phyloP scores from a whole-genome alignment of 345 rosid genomes.

The Linum usitatissimum region DNA sequence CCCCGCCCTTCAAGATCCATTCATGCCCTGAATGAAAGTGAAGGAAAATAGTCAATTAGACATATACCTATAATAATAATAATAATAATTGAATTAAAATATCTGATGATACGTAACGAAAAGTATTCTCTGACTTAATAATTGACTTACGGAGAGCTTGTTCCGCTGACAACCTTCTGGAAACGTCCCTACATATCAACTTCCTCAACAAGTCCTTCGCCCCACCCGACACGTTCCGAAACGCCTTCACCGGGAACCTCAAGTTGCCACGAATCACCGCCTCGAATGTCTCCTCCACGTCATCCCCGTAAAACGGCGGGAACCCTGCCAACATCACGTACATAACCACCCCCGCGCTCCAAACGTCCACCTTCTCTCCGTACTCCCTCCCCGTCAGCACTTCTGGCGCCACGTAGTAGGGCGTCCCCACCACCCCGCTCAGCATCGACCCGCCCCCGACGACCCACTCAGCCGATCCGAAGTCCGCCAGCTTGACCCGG shows the following conservation, averaged over 20 bases:
- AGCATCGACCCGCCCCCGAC: neutral
- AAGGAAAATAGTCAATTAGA: too few species aligned
- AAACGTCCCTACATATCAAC: slow-evolving; percentile 66
- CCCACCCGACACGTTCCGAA: slow-evolving; percentile 31
- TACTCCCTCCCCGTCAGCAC: slow-evolving; percentile 22
- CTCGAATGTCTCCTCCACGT: slow-evolving; percentile 51
- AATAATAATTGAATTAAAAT: too few species aligned
- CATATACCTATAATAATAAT: too few species aligned
- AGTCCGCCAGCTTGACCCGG: neutral
- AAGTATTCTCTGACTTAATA: too few species aligned
- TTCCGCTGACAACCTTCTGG: slow-evolving; percentile 60
- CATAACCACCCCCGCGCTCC: slow-evolving; percentile 26
- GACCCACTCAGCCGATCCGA: slow-evolving; percentile 3
- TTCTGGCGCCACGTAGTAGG: slow-evolving; percentile 26
- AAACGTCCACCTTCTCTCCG: slow-evolving; percentile 21
- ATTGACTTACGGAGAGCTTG: slow-evolving; percentile 63
- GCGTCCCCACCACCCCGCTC: slow-evolving; percentile 22
- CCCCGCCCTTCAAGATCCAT: too few species aligned
- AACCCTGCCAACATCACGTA: slow-evolving; percentile 24
- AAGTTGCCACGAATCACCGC: slow-evolving; percentile 56
- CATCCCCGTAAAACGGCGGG: slow-evolving; percentile 29
- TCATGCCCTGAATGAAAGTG: too few species aligned
- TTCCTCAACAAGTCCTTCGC: slow-evolving; percentile 68
- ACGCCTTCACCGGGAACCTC: slow-evolving; percentile 46
- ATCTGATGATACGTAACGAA: too few species aligned